Conservation (phyloP, 768 basidiomycete genomes). For the Lactarius indigo region DNA sequence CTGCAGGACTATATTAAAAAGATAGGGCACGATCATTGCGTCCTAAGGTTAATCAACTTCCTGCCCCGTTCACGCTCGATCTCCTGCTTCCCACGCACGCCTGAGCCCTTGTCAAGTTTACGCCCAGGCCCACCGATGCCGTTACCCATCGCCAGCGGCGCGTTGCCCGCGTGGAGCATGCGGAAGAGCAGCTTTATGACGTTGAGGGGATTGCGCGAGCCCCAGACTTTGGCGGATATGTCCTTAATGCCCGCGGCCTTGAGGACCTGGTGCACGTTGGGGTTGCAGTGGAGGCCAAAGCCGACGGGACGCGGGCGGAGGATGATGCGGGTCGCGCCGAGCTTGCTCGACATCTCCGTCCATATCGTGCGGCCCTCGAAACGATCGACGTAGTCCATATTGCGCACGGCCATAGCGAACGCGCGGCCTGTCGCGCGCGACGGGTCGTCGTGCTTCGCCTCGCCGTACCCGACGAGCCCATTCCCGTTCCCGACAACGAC, state of each 20-base stretch:
- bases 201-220: conserved; percentile 80
- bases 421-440: conserved; percentile 54
- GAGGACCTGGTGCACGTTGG: conserved; percentile 82
- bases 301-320: conserved; percentile 83
- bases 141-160: conserved; percentile 77
- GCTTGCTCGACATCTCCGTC: conserved; percentile 83
- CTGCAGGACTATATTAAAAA: conserved; percentile 10
- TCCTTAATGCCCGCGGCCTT: conserved; percentile 96
- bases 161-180: conserved; percentile 82
- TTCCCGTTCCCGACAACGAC: conserved; percentile 80
- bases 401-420: conserved; percentile 67
- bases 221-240: conserved; percentile 92
- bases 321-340: conserved; percentile 76
- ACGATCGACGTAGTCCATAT: conserved; percentile 91
- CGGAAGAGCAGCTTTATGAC: conserved; percentile 83
- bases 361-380: conserved; percentile 95
- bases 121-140: conserved; percentile 71
- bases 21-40: conserved; percentile 33
- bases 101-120: conserved; percentile 70
- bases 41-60: conserved; percentile 64
- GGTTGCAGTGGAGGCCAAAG: conserved; percentile 89
- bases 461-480: conserved; percentile 79
- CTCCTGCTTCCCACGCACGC: conserved; percentile 62
- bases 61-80: conserved; percentile 83
- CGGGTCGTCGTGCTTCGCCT: conserved; percentile 67